phyloP scores from a whole-genome alignment of 306 rosid genomes.

The Astragalus membranaceus region DNA sequence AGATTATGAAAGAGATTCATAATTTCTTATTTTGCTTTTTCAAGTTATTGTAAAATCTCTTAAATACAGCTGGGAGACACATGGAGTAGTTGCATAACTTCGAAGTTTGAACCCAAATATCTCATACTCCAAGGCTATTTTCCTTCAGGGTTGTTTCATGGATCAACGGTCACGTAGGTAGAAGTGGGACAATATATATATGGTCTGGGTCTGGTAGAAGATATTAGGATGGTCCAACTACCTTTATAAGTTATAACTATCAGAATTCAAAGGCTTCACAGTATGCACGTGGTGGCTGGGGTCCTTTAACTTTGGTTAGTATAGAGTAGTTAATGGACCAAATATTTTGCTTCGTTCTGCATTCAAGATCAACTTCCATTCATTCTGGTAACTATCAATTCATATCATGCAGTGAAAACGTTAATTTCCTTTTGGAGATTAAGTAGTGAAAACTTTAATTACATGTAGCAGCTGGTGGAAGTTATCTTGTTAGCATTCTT shows the following conservation, averaged over 20 bases:
- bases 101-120: background rate
- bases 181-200: background rate
- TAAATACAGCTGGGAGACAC: background rate
- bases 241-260: conserved; percentile 6
- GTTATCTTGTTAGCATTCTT: background rate
- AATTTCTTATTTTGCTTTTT: too few species aligned
- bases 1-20: too few species aligned
- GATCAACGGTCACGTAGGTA: background rate
- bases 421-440: background rate
- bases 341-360: conserved; percentile 28
- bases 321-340: background rate
- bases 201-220: background rate
- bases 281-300: conserved; percentile 45
- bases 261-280: background rate
- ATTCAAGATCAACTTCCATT: conserved; percentile 13
- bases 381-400: conserved; percentile 16
- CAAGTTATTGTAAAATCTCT: too few species aligned
- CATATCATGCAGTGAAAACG: background rate
- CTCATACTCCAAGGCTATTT: background rate
- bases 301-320: background rate
- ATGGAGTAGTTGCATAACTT: background rate
- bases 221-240: conserved; percentile 31
- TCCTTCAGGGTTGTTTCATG: background rate
- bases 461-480: background rate
- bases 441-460: background rate